Conservation (phyloP, 768 basidiomycete genomes). For the Termitomyces sp. region DNA sequence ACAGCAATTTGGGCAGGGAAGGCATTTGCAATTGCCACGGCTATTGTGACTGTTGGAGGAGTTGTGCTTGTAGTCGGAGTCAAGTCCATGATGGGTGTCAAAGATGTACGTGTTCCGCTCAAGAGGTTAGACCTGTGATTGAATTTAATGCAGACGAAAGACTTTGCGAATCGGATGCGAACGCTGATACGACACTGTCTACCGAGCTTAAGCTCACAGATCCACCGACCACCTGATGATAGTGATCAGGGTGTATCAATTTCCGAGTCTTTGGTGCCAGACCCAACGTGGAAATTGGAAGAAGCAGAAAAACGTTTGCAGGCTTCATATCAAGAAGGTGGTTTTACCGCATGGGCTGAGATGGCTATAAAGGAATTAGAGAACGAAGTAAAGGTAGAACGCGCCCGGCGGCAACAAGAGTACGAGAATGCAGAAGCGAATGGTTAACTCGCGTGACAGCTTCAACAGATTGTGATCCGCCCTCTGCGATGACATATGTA, state of each 20-base stretch:
- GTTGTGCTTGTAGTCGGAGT: constrained; percentile 40
- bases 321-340: constrained; percentile 53
- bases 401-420: constrained; percentile 28
- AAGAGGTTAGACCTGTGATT: not conserved
- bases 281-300: constrained; percentile 40
- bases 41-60: constrained; percentile 46
- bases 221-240: constrained; percentile 37
- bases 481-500: not conserved
- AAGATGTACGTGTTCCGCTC: constrained; percentile 39
- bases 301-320: constrained; percentile 49
- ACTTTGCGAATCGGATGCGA: constrained; percentile 59
- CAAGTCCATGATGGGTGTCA: constrained; percentile 45
- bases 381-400: constrained; percentile 47
- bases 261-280: constrained; percentile 14
- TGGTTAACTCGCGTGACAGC: not conserved
- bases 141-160: constrained; percentile 35
- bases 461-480: not conserved
- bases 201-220: constrained; percentile 43
- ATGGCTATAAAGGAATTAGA: constrained; percentile 52
- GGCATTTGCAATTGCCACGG: constrained; percentile 62
- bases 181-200: constrained; percentile 36
- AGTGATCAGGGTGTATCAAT: constrained; percentile 20
- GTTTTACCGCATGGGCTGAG: constrained; percentile 50
- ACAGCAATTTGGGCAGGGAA: constrained; percentile 51
- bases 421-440: not conserved